Evolutionary conservation across 495 filamentous ascomycete species (phyloP).

Genomic region (Neurospora sublineolata): DNA sequence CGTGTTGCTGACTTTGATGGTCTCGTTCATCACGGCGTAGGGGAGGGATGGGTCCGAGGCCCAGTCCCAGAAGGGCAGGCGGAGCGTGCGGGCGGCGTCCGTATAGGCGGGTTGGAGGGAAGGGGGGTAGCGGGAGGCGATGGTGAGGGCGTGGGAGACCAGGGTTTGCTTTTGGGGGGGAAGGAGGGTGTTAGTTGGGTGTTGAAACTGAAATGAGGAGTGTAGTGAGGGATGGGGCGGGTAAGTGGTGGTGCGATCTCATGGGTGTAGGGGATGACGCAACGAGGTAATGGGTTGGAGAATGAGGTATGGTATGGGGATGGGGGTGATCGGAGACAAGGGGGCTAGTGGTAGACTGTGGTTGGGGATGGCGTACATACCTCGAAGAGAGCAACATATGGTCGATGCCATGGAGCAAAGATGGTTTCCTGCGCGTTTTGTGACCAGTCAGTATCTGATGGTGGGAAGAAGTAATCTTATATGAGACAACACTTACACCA

Average conservation of each 20-base stretch:
- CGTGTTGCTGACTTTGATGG: constrained; percentile 19
- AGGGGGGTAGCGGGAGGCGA: constrained; percentile 21
- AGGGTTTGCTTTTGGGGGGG: constrained; percentile 23
- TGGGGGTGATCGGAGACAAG: background rate
- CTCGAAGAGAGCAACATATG: constrained; percentile 31
- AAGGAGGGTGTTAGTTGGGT: constrained; percentile 1
- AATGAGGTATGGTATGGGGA: background rate
- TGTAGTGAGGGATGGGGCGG: background rate
- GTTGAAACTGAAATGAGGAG: background rate
- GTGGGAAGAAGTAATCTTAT: background rate
- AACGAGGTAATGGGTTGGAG: background rate
- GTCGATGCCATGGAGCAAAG: constrained; percentile 32
- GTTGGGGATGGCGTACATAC: constrained; percentile 6
- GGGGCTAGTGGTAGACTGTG: background rate
- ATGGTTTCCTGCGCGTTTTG: constrained; percentile 22
- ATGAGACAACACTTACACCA: constrained; percentile 17
- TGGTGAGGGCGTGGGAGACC: constrained; percentile 21
- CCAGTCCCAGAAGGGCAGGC: constrained; percentile 37
- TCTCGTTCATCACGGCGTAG: constrained; percentile 12
- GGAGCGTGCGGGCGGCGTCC: constrained; percentile 23
- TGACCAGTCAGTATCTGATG: background rate
- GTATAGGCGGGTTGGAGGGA: constrained; percentile 17
- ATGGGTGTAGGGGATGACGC: background rate
- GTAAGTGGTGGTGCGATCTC: background rate
- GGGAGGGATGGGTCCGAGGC: constrained; percentile 21